These are phyloP conservation scores for Dothideomycetes sp. DNA, from an alignment of 2,329 filamentous ascomycete species.

Conservation along the genomic window DNA sequence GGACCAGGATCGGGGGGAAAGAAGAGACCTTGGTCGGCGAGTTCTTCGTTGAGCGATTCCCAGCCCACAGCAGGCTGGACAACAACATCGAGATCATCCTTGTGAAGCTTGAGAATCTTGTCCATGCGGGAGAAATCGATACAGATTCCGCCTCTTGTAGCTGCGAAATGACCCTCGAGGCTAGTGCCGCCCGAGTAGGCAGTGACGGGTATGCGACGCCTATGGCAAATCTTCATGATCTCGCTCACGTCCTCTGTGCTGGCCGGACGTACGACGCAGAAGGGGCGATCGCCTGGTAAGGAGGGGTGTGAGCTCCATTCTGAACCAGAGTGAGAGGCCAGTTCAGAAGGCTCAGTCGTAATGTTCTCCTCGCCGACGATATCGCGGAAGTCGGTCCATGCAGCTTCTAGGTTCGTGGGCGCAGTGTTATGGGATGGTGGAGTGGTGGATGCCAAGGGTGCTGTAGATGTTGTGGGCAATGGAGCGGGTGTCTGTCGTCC, in stretches of 20 bases:
- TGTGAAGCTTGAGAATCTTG: constrained; percentile 64
- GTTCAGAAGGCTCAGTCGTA: constrained; percentile 43
- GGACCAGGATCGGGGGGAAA: constrained; percentile 89
- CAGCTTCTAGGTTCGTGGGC: constrained; percentile 48
- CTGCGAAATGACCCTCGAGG: constrained; percentile 78
- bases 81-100: constrained; percentile 51
- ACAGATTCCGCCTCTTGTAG: constrained; percentile 72
- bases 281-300: constrained; percentile 32
- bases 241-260: constrained; percentile 74
- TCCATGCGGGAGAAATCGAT: constrained; percentile 83
- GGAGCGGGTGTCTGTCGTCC: constrained; percentile 39
- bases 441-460: constrained; percentile 43
- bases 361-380: constrained; percentile 54
- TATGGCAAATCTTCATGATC: constrained; percentile 82
- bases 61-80: constrained; percentile 63
- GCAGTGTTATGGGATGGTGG: constrained; percentile 47
- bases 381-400: constrained; percentile 51
- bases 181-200: constrained; percentile 82
- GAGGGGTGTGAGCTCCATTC: constrained; percentile 50
- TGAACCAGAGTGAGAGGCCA: constrained; percentile 48
- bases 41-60: constrained; percentile 72
- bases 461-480: constrained; percentile 34
- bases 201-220: constrained; percentile 70
- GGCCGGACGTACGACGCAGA: constrained; percentile 62
- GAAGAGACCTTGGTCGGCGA: constrained; percentile 64